Evolutionary conservation across 768 basidiomycete genomes (phyloP).

Genomic region (Tubosaeta brunneosetosa): DNA sequence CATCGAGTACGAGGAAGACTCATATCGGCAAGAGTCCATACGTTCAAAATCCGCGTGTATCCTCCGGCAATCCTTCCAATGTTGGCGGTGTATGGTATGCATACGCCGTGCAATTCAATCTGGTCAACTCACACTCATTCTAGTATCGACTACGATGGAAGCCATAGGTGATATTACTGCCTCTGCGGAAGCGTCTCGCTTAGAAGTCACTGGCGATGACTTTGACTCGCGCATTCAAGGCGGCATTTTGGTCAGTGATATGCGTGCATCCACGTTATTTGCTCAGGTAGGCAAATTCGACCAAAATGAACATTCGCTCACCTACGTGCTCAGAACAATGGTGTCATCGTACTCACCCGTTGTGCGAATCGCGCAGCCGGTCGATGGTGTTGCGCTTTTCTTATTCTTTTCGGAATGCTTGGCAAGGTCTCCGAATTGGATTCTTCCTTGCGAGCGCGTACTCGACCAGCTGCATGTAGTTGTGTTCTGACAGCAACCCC

Average conservation of each 20-base stretch:
- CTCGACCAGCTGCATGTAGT: not conserved
- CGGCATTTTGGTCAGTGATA: slow-evolving; percentile 55
- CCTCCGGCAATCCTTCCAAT: slow-evolving; percentile 60
- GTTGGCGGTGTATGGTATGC: slow-evolving; percentile 55
- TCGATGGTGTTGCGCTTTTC: slow-evolving; percentile 73
- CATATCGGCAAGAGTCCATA: slow-evolving; percentile 50
- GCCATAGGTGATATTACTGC: slow-evolving; percentile 84
- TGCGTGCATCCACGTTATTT: slow-evolving; percentile 33
- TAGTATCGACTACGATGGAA: slow-evolving; percentile 75
- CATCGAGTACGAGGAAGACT: not conserved
- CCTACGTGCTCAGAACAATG: slow-evolving; percentile 54
- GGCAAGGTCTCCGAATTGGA: slow-evolving; percentile 81
- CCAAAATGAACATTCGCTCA: not conserved
- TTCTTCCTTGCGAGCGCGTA: slow-evolving; percentile 70
- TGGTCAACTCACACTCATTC: too few relatives aligned
- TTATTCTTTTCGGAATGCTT: slow-evolving; percentile 74
- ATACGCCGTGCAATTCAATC: too few relatives aligned
- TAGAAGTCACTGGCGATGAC: slow-evolving; percentile 66
- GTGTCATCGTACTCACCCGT: slow-evolving; percentile 78
- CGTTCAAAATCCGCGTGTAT: slow-evolving; percentile 74
- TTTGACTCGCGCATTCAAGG: slow-evolving; percentile 84
- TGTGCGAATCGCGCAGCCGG: slow-evolving; percentile 80
- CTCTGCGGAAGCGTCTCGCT: slow-evolving; percentile 73
- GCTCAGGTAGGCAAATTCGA: slow-evolving; percentile 43
- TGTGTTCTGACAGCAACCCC: not conserved